These are phyloP conservation scores for Apophysomyces sp. DNA, from an alignment of 371 early-diverging fungal species.

Conservation along the genomic window DNA sequence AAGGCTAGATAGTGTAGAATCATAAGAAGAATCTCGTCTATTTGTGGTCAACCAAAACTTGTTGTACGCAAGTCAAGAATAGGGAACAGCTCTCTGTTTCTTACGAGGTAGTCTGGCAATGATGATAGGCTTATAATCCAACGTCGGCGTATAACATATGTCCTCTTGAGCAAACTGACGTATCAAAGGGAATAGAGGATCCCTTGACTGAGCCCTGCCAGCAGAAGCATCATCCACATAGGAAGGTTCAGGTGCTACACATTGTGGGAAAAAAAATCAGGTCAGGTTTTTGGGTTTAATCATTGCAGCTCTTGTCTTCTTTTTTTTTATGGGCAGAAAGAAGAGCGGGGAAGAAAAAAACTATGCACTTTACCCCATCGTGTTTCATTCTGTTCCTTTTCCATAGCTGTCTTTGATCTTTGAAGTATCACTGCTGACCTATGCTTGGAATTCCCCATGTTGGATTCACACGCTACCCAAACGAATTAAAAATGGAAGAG, in stretches of 20 bases:
- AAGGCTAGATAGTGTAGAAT: conserved; percentile 30
- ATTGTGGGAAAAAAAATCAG: not conserved
- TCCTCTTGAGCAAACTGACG: conserved; percentile 17
- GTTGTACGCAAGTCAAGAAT: no score
- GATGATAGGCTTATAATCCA: conserved; percentile 39
- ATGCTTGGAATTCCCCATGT: no score
- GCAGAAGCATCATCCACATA: not conserved
- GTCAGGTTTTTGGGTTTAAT: not conserved
- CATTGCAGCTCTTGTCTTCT: no score
- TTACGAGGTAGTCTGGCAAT: conserved; percentile 42
- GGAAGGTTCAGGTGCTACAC: not conserved
- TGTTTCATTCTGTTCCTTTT: not conserved
- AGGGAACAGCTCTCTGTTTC: not conserved
- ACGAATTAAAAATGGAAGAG: no score
- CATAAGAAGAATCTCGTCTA: conserved; percentile 27
- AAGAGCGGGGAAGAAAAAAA: not conserved
- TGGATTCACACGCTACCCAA: no score
- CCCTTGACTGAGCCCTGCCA: not conserved
- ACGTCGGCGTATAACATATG: conserved; percentile 22
- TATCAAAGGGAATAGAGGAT: conserved; percentile 30
- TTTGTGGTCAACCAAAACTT: not conserved
- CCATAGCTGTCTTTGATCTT: no score
- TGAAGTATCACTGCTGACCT: no score
- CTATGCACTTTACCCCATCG: not conserved
- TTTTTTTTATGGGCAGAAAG: not conserved